Base-by-base conservation (phyloP, 2,329 filamentous ascomycete genomes). In the Clonostachys sp. region DNA sequence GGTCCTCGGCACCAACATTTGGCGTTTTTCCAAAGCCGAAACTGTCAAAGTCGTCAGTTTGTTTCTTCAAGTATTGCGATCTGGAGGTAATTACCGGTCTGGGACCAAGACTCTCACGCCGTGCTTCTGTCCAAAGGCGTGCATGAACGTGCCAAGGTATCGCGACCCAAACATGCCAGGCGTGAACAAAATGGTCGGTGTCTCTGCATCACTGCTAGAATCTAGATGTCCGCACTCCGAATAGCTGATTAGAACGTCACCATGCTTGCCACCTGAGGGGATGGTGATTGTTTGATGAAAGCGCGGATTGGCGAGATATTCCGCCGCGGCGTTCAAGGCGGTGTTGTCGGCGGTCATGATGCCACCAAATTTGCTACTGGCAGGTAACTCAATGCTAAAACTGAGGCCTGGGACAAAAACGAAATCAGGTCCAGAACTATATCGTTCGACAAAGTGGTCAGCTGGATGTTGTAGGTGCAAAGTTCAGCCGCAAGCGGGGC, bases 101-200 rank as follows among this genome's bases (percentile, higher is more conserved):
- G 57, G 48, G 43, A 55, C 48, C 40, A 69, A 52, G 18, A 68
- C 51, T 20, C 66, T 64, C 14, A 69, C 53, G 12, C 57, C 51
- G 40, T 64, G 45, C 41, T 54, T 50, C 41, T 55, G 56, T 7
- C 62, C 67, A 10, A 67, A 52, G 3, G 51, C 50, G 48, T 68
- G 61, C 50, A 68, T 63, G 46, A 53, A 51, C 10, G 63, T 48
- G 33, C 60, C 60, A 41, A 64, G 42, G 47, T 57, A 55, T 54
- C 52, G 47, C 50, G 53, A 44, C 48, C 57, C 56, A 38, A 59
- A 61, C 54, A 61, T 56, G 33, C 58, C 54, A 24, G 58, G 64
- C 35, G 61, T 54, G 39, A 65, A 57, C 2, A 65, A 41, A 1
- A 65, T 48, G 7, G 54, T 53, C 3, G 62, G 61, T 5, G 18